Evolutionary conservation across 225 moss, liverwort and hornwort species (phyloP).

Genomic region (Takakia lepidozioides): DNA sequence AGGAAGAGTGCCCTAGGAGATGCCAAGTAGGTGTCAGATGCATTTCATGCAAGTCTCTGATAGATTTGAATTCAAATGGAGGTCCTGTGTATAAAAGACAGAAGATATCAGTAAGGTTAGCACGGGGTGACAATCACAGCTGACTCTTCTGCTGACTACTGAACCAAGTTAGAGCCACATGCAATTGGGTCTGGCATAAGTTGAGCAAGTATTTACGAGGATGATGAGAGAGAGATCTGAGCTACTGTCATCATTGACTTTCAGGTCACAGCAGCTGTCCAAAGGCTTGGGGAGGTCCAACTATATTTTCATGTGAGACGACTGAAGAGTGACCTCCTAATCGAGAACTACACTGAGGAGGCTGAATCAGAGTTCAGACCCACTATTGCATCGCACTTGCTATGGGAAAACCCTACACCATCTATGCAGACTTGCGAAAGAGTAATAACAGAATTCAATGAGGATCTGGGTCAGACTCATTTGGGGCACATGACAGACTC

Average conservation of each 20-base stretch:
- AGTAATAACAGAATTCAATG: neutral
- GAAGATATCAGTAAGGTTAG: too few relatives aligned
- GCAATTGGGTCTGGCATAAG: too few relatives aligned
- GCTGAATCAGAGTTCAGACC: conserved; percentile 2
- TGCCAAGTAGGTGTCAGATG: too few relatives aligned
- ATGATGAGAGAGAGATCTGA: neutral
- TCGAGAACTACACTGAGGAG: conserved; percentile 14
- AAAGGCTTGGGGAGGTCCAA: conserved; percentile 24
- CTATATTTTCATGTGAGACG: conserved; percentile 28
- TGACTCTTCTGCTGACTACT: too few relatives aligned
- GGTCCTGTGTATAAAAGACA: too few relatives aligned
- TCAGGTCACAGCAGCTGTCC: conserved; percentile 25
- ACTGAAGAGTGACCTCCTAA: conserved; percentile 25
- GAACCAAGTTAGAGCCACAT: too few relatives aligned
- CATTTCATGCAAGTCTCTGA: too few relatives aligned
- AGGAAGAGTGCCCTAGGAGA: too few relatives aligned
- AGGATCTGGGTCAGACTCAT: neutral
- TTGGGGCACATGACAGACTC: neutral
- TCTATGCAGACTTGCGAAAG: neutral
- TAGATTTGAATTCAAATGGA: too few relatives aligned
- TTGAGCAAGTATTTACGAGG: too few relatives aligned
- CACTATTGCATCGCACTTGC: conserved; percentile 3
- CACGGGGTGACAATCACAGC: too few relatives aligned
- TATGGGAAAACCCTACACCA: conserved; percentile 1
- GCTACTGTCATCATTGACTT: neutral